phyloP scores from a whole-genome alignment of 1,284 basidiomycete genomes.

The Ustilago lituana region DNA sequence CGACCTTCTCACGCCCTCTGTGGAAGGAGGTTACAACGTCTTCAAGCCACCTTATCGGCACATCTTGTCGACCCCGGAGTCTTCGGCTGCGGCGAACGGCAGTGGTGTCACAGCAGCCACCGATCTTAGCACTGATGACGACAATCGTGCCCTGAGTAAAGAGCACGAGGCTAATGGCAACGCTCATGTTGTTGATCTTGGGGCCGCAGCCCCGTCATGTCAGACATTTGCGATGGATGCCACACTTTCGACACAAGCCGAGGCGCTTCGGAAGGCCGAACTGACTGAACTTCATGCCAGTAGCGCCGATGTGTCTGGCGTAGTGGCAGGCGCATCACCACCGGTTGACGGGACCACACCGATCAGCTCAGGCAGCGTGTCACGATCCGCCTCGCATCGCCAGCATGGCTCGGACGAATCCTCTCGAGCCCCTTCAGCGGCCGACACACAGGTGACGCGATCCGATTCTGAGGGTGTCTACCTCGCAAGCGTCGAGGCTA shows the following conservation, averaged over 20 bases:
- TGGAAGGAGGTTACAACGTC: slow-evolving; percentile 61
- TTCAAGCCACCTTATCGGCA: slow-evolving; percentile 59
- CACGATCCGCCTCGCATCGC: slow-evolving; percentile 30
- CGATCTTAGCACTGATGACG: background rate
- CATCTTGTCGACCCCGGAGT: slow-evolving; percentile 22
- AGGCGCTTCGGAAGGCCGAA: slow-evolving; percentile 39
- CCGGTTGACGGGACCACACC: slow-evolving; percentile 9
- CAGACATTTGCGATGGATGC: slow-evolving; percentile 41
- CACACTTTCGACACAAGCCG: slow-evolving; percentile 29
- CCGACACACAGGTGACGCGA: slow-evolving; percentile 20
- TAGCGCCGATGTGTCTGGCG: background rate
- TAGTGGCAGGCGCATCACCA: background rate
- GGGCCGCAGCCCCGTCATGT: slow-evolving; percentile 6
- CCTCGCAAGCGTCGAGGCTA: background rate
- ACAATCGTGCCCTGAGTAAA: background rate
- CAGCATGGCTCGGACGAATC: slow-evolving; percentile 29
- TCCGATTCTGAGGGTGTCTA: slow-evolving; percentile 8
- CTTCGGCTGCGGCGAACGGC: slow-evolving; percentile 2
- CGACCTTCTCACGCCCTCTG: slow-evolving; percentile 55
- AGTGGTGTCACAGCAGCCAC: background rate
- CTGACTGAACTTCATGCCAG: slow-evolving; percentile 10
- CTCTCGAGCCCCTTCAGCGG: slow-evolving; percentile 18
- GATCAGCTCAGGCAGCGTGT: slow-evolving; percentile 23
- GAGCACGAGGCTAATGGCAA: background rate
- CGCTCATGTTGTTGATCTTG: background rate